A percentile compares a stretch with the other conserved stretches of the same genome.
Evolutionary conservation across 805 yeast genomes (phyloP).

Genomic region (Yarrowia sp.): DNA sequence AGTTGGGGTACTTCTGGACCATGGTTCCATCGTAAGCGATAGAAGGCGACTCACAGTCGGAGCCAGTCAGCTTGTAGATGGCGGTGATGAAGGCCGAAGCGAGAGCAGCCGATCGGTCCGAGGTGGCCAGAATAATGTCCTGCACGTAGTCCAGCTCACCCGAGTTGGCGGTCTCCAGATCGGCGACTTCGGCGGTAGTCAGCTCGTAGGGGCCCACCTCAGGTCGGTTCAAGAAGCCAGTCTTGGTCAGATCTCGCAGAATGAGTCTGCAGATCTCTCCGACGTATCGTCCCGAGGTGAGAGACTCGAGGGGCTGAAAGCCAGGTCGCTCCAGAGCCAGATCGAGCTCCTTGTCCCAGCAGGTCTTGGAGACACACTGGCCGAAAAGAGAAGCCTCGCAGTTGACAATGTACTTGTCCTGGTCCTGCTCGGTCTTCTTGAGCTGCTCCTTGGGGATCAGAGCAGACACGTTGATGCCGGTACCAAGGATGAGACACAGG

Average conservation of each 20-base stretch:
- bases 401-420: slow-evolving; percentile 64
- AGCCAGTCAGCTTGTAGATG: slow-evolving; percentile 39
- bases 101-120: slow-evolving; percentile 49
- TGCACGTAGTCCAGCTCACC: slow-evolving; percentile 43
- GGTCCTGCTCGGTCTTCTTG: slow-evolving; percentile 50
- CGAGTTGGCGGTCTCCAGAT: slow-evolving; percentile 20
- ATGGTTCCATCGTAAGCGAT: slow-evolving; percentile 50
- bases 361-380: slow-evolving; percentile 75
- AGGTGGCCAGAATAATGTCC: slow-evolving; percentile 46
- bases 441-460: slow-evolving; percentile 61
- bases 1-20: slow-evolving; percentile 48
- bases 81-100: slow-evolving; percentile 46
- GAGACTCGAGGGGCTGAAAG: slow-evolving; percentile 84
- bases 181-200: slow-evolving; percentile 41
- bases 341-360: slow-evolving; percentile 76
- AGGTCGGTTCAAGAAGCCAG: slow-evolving; percentile 47
- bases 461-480: slow-evolving; percentile 83
- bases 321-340: slow-evolving; percentile 69
- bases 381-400: slow-evolving; percentile 96
- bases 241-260: slow-evolving; percentile 66
- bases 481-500: slow-evolving; percentile 87
- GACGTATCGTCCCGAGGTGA: slow-evolving; percentile 86
- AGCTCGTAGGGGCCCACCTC: slow-evolving; percentile 45
- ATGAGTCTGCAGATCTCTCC: slow-evolving; percentile 83
- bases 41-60: slow-evolving; percentile 40